Evolutionary conservation across 2,329 filamentous ascomycete genomes (phyloP), one percentile per base, ranked within the genome.

Genomic region (Furcasterigmium furcatum): DNA sequence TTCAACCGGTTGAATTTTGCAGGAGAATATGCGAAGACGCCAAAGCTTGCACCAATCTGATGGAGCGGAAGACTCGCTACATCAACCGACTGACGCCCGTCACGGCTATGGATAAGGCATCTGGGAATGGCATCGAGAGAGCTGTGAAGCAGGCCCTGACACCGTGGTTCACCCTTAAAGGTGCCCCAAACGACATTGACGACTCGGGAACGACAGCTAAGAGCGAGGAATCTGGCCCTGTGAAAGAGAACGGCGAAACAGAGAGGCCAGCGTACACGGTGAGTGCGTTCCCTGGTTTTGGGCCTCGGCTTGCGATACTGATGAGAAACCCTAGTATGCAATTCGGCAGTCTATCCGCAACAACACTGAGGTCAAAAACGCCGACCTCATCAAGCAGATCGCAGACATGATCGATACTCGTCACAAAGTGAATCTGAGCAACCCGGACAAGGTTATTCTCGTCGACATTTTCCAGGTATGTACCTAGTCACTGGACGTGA

Each of bases 381-480:
- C 84, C 52, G 72, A 71, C 16, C 74, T 92, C 41, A 92, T 94
- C 63, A 80, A 85, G 57, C 79, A 77, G 51, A 76, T 92, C 51
- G 88, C 87, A 5, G 69, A 72, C 32, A 67, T 84, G 24, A 79
- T 91, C 49, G 81, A 82, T 41, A 68, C 75, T 9, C 74, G 75
- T 32, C 88, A 94, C 66, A 86, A 84, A 57, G 89, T 94, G 47
- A 82, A 91, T 56, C 76, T 95, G n/a, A 79, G 75, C 40, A 77
- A 75, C n/a, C 87, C 88, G 27, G 87, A 92, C 66, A 81, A 88
- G 59, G 80, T 91, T 25, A 85, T 94, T 54, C 67, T 92, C 50
- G 81, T 94, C 46, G 88, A 94, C 57, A 77, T 94, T 46, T 92
- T 87, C 63, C 83, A 90, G 78, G 88, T 88, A 75, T 52, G 64